Conservation (phyloP, 2,329 filamentous ascomycete species). For the Hypoxylon sp. region DNA sequence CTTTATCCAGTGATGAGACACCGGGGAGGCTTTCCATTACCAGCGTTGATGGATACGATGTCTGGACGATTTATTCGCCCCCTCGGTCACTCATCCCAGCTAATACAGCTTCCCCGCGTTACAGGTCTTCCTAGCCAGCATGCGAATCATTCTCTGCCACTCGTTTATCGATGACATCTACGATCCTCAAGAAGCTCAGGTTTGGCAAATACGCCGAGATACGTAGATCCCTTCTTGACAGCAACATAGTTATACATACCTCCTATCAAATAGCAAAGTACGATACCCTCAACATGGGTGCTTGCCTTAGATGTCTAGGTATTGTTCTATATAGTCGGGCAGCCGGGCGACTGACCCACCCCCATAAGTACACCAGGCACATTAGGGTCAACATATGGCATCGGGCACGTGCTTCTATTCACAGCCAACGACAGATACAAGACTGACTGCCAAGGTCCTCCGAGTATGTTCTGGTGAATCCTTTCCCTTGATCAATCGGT, state of each 20-base stretch:
- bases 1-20: background rate
- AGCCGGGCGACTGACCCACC: constrained; percentile 3
- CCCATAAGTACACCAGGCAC: constrained; percentile 13
- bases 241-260: constrained; percentile 1
- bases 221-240: background rate
- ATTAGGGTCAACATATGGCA: constrained; percentile 13
- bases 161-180: constrained; percentile 32
- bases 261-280: background rate
- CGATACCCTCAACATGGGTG: constrained; percentile 1
- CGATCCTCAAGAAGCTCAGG: constrained; percentile 16
- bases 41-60: constrained; percentile 30
- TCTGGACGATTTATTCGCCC: constrained; percentile 25
- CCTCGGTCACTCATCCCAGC: constrained; percentile 29
- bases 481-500: constrained; percentile 18
- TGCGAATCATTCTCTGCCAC: constrained; percentile 31
- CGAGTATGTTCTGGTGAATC: constrained; percentile 16
- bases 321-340: constrained; percentile 2
- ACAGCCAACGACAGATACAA: constrained; percentile 21
- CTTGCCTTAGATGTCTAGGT: constrained; percentile 1
- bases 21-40: constrained; percentile 15
- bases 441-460: constrained; percentile 26
- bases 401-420: constrained; percentile 34
- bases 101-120: constrained; percentile 40
- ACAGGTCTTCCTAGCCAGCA: constrained; percentile 11
- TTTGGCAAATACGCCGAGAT: constrained; percentile 25